Conservation (phyloP, 2,329 filamentous ascomycete genomes). For the Colletotrichum sp. region DNA sequence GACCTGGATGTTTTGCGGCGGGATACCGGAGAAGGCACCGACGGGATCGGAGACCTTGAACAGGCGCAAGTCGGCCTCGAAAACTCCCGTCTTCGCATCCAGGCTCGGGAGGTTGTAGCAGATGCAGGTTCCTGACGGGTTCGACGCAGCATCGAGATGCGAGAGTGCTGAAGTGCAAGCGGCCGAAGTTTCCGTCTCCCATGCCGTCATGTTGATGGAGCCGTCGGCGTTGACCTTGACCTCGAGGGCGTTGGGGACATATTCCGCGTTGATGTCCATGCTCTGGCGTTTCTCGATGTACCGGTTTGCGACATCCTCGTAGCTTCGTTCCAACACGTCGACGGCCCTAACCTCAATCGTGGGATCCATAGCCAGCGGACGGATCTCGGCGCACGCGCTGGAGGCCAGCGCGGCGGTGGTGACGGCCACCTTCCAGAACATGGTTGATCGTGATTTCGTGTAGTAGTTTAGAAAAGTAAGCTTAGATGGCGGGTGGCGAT, state of each 20-base stretch:
- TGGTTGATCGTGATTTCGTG: not conserved
- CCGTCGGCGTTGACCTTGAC: constrained; percentile 45
- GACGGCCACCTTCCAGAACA: constrained; percentile 21
- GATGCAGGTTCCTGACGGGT: constrained; percentile 77
- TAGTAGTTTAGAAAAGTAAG: not conserved
- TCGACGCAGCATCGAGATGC: constrained; percentile 63
- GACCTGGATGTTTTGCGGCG: constrained; percentile 58
- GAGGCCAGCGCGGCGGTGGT: constrained; percentile 17
- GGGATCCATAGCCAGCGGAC: constrained; percentile 25
- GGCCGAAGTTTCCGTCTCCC: constrained; percentile 56
- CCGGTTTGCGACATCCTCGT: constrained; percentile 21
- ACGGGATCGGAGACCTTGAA: constrained; percentile 70
- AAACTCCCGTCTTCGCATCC: constrained; percentile 70
- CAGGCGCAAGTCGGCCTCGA: constrained; percentile 78
- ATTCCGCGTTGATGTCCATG: not conserved
- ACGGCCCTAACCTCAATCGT: constrained; percentile 31
- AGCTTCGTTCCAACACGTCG: constrained; percentile 19
- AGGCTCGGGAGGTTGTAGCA: constrained; percentile 84
- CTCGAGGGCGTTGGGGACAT: constrained; percentile 22
- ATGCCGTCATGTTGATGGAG: constrained; percentile 58
- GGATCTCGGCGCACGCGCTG: constrained; percentile 20
- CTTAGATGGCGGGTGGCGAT: not conserved
- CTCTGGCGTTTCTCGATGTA: constrained; percentile 26
- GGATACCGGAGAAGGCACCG: constrained; percentile 57
- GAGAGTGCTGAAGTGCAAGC: constrained; percentile 66